A percentile compares a stretch with the other conserved stretches of the same genome.
phyloP scores from a whole-genome alignment of 192 early-diverging fungal genomes.

The Entrophospora sp. region DNA sequence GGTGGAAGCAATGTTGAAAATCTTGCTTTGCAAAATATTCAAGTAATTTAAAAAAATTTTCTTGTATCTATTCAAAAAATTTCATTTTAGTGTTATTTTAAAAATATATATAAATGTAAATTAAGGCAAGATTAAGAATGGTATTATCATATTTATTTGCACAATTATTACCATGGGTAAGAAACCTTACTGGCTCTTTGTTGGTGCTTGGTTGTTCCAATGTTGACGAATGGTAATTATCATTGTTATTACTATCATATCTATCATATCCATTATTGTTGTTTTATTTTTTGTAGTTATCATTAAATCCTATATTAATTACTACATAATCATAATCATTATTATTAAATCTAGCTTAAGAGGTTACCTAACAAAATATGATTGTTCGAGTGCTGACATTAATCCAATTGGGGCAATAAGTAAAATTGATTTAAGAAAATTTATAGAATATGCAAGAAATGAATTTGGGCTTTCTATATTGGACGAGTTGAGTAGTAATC shows the following conservation, averaged over 20 bases:
- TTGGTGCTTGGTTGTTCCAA: slow-evolving; percentile 95
- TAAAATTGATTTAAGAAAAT: slow-evolving; percentile 79
- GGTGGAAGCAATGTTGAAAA: slow-evolving; percentile 85
- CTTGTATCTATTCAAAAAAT: background rate
- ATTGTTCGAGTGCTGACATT: slow-evolving; percentile 93
- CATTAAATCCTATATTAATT: background rate
- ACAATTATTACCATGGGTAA: slow-evolving; percentile 87
- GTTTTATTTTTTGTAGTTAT: no score
- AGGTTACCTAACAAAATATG: slow-evolving; percentile 98
- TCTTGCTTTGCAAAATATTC: slow-evolving; percentile 94
- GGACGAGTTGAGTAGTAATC: slow-evolving; percentile 29
- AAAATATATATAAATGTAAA: background rate
- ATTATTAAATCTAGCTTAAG: no score
- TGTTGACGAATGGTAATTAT: slow-evolving; percentile 81
- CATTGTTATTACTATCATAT: no score
- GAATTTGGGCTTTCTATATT: slow-evolving; percentile 62
- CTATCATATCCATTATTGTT: no score
- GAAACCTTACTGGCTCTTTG: slow-evolving; percentile 54
- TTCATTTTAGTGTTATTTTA: background rate
- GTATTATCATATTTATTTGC: slow-evolving; percentile 92
- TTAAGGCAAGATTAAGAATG: slow-evolving; percentile 85
- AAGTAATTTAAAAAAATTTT: slow-evolving; percentile 32
- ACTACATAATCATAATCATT: no score
- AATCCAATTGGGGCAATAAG: slow-evolving; percentile 95
- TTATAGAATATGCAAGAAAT: slow-evolving; percentile 61